Percentiles rank a stretch among this genome's conserved stretches.
Evolutionary conservation across 106 monocot genomes (phyloP).

Genomic region (Platanthera zijinensis): DNA sequence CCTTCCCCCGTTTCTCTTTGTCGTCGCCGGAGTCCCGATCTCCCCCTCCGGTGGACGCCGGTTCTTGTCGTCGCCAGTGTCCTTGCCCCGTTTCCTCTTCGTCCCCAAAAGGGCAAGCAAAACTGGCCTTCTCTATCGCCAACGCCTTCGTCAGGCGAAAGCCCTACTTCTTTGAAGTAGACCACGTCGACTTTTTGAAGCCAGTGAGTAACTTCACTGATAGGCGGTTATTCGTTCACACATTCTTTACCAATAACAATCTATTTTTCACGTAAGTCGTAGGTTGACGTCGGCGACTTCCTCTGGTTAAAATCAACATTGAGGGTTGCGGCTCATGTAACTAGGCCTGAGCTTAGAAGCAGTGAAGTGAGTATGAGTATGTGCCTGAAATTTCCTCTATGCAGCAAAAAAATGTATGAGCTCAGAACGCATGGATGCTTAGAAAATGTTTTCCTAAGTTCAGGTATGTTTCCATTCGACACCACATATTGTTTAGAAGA

Average conservation of each 20-base stretch:
- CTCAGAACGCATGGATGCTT: slow-evolving; percentile 77
- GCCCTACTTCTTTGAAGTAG: slow-evolving; percentile 89
- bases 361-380: slow-evolving; percentile 58
- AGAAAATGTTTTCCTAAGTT: slow-evolving; percentile 29
- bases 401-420: neutral
- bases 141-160: slow-evolving; percentile 85
- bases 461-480: too few relatives aligned
- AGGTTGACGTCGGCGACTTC: slow-evolving; percentile 98
- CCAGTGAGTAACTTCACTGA: slow-evolving; percentile 52
- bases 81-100: too few relatives aligned
- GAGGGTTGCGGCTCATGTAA: slow-evolving; percentile 97
- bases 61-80: too few relatives aligned
- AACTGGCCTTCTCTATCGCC: slow-evolving; percentile 94
- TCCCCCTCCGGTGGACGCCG: too few relatives aligned
- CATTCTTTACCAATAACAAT: too few relatives aligned
- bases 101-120: too few relatives aligned
- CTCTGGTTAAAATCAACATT: slow-evolving; percentile 85
- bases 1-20: too few relatives aligned
- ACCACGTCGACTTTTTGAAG: slow-evolving; percentile 94
- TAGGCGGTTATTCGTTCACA: too few relatives aligned
- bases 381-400: neutral
- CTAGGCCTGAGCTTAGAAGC: slow-evolving; percentile 83
- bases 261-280: neutral
- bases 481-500: too few relatives aligned
- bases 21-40: too few relatives aligned